Percentiles rank a stretch among this genome's conserved stretches.
These are phyloP conservation scores for Chondrostereum purpureum DNA, from an alignment of 1,284 basidiomycete genomes.

Conservation along the genomic window DNA sequence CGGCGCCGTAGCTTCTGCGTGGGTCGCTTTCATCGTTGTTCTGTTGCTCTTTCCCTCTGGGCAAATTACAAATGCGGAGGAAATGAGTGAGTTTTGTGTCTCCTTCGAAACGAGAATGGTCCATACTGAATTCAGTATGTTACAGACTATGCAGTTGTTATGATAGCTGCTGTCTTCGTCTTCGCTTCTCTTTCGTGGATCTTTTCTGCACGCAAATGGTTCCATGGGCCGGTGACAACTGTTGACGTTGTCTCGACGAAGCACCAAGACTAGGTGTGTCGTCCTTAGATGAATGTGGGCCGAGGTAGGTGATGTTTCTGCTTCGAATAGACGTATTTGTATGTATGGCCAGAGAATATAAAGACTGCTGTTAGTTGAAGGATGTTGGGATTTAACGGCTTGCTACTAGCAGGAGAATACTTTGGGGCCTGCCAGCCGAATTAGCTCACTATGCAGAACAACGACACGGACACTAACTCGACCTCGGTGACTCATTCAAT, in stretches of 20 bases:
- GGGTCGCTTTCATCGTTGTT: constrained; percentile 59
- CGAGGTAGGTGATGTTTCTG: no score
- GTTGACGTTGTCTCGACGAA: constrained; percentile 27
- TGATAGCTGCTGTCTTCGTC: constrained; percentile 57
- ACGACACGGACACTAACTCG: no score
- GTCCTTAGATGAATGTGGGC: no score
- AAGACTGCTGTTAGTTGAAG: constrained; percentile 58
- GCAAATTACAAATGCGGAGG: constrained; percentile 33
- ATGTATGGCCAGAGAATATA: constrained; percentile 65
- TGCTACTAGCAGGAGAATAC: no score
- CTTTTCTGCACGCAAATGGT: constrained; percentile 63
- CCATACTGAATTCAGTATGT: background rate
- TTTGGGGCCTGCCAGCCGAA: no score
- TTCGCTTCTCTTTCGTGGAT: constrained; percentile 61
- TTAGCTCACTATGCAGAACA: no score
- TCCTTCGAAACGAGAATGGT: background rate
- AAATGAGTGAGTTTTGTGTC: constrained; percentile 38
- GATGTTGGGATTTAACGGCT: constrained; percentile 7
- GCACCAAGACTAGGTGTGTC: no score
- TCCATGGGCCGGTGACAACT: constrained; percentile 57
- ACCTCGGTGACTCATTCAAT: no score
- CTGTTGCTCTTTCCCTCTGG: constrained; percentile 54
- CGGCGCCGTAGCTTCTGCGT: constrained; percentile 53
- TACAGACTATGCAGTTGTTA: constrained; percentile 64
- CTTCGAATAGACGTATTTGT: no score